A percentile compares a stretch with the other conserved stretches of the same genome.
Evolutionary conservation across 2,329 filamentous ascomycete genomes (phyloP).

Genomic region (Dryadomyces sulphureus): DNA sequence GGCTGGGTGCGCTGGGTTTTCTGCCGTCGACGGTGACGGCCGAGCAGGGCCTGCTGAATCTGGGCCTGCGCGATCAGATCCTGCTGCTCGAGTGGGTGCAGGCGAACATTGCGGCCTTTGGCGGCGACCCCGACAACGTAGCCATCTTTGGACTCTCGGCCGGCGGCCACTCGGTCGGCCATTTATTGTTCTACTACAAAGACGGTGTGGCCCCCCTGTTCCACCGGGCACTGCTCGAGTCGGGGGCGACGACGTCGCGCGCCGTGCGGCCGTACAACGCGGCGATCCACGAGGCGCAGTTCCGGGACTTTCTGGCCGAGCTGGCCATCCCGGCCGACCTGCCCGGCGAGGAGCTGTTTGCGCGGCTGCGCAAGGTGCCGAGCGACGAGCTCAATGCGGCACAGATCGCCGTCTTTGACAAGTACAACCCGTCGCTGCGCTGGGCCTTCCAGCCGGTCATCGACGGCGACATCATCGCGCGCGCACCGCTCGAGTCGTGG

Average conservation of each 20-base stretch:
- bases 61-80: slow-evolving; percentile 39
- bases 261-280: slow-evolving; percentile 27
- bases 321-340: slow-evolving; percentile 26
- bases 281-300: slow-evolving; percentile 32
- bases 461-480: slow-evolving; percentile 16
- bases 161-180: slow-evolving; percentile 39
- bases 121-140: slow-evolving; percentile 33
- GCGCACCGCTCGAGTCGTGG: slow-evolving; percentile 15
- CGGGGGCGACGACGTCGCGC: slow-evolving; percentile 23
- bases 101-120: slow-evolving; percentile 37
- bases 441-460: slow-evolving; percentile 43
- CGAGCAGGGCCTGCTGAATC: slow-evolving; percentile 20
- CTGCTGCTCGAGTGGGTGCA: slow-evolving; percentile 37
- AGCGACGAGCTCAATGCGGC: slow-evolving; percentile 16
- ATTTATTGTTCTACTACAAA: slow-evolving; percentile 32
- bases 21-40: slow-evolving; percentile 31
- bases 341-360: slow-evolving; percentile 27
- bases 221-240: slow-evolving; percentile 23
- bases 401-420: slow-evolving; percentile 19
- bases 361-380: slow-evolving; percentile 24
- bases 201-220: slow-evolving; percentile 21
- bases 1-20: slow-evolving; percentile 46
- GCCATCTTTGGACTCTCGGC: slow-evolving; percentile 34
- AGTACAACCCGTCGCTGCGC: slow-evolving; percentile 20
- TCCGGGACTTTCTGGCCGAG: slow-evolving; percentile 30